Evolutionary conservation across 495 filamentous ascomycete species (phyloP).

Genomic region (Thermothielavioides terrestris): DNA sequence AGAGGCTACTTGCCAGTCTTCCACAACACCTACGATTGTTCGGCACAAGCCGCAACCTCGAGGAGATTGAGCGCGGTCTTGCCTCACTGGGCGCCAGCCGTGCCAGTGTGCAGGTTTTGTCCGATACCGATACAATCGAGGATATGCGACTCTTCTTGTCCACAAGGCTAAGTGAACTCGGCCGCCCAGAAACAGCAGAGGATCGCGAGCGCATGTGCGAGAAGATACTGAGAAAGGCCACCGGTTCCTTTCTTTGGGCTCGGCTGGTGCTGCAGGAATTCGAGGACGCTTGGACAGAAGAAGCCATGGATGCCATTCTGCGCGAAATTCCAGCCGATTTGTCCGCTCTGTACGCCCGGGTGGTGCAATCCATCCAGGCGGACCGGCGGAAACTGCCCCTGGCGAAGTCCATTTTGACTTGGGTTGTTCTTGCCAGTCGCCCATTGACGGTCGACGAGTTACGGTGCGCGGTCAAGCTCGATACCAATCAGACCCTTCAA

Average conservation of each 20-base stretch:
- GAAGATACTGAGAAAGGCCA: slow-evolving; percentile 25
- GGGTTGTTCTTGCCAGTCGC: slow-evolving; percentile 18
- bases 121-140: slow-evolving; percentile 16
- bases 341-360: slow-evolving; percentile 19
- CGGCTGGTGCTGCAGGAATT: slow-evolving; percentile 27
- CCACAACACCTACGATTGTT: slow-evolving; percentile 14
- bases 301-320: slow-evolving; percentile 22
- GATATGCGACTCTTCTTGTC: slow-evolving; percentile 23
- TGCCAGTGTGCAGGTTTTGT: slow-evolving; percentile 2
- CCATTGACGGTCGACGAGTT: slow-evolving; percentile 24
- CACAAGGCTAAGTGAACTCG: slow-evolving; percentile 14
- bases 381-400: slow-evolving; percentile 14
- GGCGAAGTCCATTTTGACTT: slow-evolving; percentile 22
- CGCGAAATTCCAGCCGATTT: slow-evolving; percentile 18
- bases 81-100: slow-evolving; percentile 5
- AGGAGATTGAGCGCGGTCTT: slow-evolving; percentile 18
- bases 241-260: slow-evolving; percentile 29
- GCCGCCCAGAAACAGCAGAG: slow-evolving; percentile 7
- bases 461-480: slow-evolving; percentile 20
- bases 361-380: slow-evolving; percentile 16
- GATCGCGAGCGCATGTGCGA: slow-evolving; percentile 18
- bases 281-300: slow-evolving; percentile 18
- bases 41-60: slow-evolving; percentile 16
- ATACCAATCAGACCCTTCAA: slow-evolving; percentile 20
- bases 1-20: slow-evolving; percentile 5